Evolutionary conservation across 768 basidiomycete species (phyloP).

Genomic region (Grammothele lineata): DNA sequence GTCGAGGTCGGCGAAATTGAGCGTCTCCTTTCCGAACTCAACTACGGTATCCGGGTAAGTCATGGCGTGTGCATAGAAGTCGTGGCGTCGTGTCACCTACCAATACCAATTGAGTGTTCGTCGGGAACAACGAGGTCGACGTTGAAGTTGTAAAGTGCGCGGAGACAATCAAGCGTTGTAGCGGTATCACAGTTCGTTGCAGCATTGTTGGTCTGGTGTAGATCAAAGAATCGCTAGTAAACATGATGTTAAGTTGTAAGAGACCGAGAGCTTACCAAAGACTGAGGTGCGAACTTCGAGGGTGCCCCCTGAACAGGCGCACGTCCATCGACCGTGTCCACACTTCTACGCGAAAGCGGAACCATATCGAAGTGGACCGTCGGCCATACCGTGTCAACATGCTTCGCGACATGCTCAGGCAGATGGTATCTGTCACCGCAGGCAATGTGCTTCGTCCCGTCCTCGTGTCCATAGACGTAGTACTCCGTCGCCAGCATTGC

Average conservation of each 20-base stretch:
- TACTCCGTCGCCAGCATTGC: conserved; percentile 44
- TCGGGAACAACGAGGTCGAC: conserved; percentile 17
- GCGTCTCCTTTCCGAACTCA: conserved; percentile 38
- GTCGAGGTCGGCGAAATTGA: conserved; percentile 37
- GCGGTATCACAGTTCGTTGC: conserved; percentile 18
- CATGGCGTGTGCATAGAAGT: too few relatives aligned
- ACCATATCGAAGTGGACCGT: conserved; percentile 55
- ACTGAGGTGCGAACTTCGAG: too few relatives aligned
- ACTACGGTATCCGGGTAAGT: conserved; percentile 22
- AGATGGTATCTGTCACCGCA: conserved; percentile 60
- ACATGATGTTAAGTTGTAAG: too few relatives aligned
- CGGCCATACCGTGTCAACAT: conserved; percentile 65
- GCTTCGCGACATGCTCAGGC: conserved; percentile 50
- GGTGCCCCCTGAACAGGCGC: too few relatives aligned
- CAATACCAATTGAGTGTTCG: conserved; percentile 27
- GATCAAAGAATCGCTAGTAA: too few relatives aligned
- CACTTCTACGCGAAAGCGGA: background rate
- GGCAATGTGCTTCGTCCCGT: conserved; percentile 50
- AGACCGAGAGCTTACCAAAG: too few relatives aligned
- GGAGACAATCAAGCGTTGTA: conserved; percentile 27
- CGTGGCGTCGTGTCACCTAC: conserved; percentile 19
- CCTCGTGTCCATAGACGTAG: conserved; percentile 52
- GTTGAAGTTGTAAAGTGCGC: conserved; percentile 26
- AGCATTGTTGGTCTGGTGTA: too few relatives aligned
- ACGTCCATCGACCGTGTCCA: too few relatives aligned